Evolutionary conservation across 163 green algal genomes (phyloP).

Genomic region (Volvox carteri): DNA sequence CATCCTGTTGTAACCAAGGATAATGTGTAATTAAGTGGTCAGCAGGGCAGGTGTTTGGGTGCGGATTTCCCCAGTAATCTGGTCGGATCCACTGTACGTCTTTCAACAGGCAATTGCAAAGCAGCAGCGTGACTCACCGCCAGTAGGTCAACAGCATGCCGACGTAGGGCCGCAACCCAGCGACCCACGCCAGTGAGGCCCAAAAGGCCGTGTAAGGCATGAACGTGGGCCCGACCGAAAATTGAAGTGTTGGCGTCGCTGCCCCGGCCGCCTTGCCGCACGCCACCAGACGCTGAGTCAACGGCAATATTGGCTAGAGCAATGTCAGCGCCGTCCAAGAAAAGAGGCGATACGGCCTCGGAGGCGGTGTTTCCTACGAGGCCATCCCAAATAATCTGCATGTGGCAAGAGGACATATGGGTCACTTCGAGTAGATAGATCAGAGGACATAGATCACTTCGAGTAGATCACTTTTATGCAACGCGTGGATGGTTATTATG

Average conservation of each 20-base stretch:
- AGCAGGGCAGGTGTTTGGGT: no score
- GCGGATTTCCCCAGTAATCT: no score
- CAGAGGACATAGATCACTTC: no score
- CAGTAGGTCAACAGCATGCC: neutral
- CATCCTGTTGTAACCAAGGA: conserved; percentile 14
- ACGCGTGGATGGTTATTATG: no score
- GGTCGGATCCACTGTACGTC: no score
- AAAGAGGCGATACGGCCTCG: neutral
- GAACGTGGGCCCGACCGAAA: conserved; percentile 20
- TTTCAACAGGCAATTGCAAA: neutral
- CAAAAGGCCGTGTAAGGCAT: conserved; percentile 26
- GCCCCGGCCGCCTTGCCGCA: neutral
- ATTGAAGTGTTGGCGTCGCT: neutral
- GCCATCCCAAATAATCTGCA: conserved; percentile 19
- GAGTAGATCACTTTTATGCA: no score
- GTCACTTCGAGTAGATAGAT: no score
- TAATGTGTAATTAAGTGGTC: no score
- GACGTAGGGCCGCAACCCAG: conserved; percentile 16
- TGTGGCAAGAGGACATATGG: no score
- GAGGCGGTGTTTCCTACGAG: neutral
- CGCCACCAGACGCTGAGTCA: neutral
- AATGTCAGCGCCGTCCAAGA: conserved; percentile 20
- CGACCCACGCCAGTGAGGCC: conserved; percentile 26
- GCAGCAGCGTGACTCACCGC: neutral
- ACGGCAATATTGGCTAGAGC: neutral